phyloP scores from a whole-genome alignment of 441 rosid genomes.

The Arabidopsis hybrid region DNA sequence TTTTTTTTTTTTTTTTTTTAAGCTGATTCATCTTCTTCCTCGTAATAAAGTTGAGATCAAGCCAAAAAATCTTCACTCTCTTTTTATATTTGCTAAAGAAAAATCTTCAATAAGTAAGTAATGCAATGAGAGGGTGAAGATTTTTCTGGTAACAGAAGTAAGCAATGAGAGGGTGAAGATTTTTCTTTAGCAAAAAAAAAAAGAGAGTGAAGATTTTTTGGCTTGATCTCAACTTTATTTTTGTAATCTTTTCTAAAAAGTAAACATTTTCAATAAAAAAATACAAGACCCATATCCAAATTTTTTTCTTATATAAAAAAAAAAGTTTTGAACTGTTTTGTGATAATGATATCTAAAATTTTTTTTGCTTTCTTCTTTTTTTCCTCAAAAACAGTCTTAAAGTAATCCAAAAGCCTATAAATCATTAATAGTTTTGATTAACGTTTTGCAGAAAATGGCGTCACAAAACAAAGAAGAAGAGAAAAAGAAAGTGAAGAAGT shows the following conservation, averaged over 20 bases:
- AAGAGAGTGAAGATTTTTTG: neutral
- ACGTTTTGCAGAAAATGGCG: constrained; percentile 16
- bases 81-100: too few species aligned
- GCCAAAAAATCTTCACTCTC: too few species aligned
- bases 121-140: too few species aligned
- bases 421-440: neutral
- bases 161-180: constrained; percentile 1
- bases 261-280: constrained; percentile 19
- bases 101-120: too few species aligned
- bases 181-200: too few species aligned
- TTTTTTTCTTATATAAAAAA: neutral
- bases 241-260: neutral
- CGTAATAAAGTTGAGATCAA: too few species aligned
- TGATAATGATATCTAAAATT: neutral
- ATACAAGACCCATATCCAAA: neutral
- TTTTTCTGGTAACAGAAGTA: neutral
- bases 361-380: neutral
- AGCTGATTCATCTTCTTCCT: neutral
- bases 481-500: constrained; percentile 39
- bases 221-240: neutral
- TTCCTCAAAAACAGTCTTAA: neutral
- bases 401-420: neutral
- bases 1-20: too few species aligned
- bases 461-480: constrained; percentile 34
- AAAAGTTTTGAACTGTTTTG: neutral